Conservation (phyloP, 768 basidiomycete species). For the Suillus clintonianus region DNA sequence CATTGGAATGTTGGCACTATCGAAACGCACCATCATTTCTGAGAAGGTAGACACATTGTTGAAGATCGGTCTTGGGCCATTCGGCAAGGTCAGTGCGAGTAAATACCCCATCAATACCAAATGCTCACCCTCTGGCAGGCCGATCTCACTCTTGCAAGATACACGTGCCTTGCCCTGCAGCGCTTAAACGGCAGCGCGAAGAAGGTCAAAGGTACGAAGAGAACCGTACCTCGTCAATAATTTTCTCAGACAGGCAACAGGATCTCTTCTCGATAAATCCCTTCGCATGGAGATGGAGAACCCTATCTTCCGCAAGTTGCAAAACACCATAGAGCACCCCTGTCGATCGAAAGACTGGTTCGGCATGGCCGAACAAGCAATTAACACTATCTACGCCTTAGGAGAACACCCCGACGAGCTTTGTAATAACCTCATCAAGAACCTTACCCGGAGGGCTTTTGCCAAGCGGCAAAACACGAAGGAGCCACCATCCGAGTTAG, state of each 20-base stretch:
- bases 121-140: constrained; percentile 44
- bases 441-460: constrained; percentile 77
- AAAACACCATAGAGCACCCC: constrained; percentile 77
- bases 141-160: constrained; percentile 88
- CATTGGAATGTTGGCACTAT: constrained; percentile 94
- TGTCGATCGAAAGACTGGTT: constrained; percentile 94
- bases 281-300: constrained; percentile 87
- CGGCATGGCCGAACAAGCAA: constrained; percentile 91
- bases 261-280: constrained; percentile 85
- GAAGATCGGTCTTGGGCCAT: constrained; percentile 80
- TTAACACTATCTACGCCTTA: constrained; percentile 94
- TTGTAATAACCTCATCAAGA: constrained; percentile 79
- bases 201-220: constrained; percentile 83
- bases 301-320: constrained; percentile 80
- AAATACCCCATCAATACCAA: not conserved
- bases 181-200: constrained; percentile 93
- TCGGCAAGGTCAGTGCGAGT: constrained; percentile 66
- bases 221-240: not conserved
- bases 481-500: constrained; percentile 27
- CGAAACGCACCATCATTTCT: constrained; percentile 73
- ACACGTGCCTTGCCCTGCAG: constrained; percentile 92
- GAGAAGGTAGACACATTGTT: constrained; percentile 86
- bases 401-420: constrained; percentile 91
- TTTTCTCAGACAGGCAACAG: constrained; percentile 35
- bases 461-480: constrained; percentile 24